Conservation (phyloP, 257 asterid genomes). For the Ophiorrhiza pumila region DNA sequence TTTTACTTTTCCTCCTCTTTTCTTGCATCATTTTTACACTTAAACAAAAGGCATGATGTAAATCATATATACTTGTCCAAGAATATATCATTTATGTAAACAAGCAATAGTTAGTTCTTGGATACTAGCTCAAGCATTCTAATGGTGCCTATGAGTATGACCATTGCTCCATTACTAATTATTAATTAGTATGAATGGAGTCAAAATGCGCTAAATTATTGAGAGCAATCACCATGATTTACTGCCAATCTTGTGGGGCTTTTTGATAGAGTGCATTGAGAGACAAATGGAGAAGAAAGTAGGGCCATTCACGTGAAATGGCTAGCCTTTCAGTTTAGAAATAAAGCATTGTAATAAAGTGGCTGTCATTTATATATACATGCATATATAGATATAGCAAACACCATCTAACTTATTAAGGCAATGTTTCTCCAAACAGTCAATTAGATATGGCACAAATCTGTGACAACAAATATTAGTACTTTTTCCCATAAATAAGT, state of each 20-base stretch:
- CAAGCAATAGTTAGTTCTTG: background rate
- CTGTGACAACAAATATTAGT: background rate
- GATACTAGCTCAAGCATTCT: background rate
- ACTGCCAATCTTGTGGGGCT: constrained; percentile 40
- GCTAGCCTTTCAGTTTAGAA: constrained; percentile 32
- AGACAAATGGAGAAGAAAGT: constrained; percentile 41
- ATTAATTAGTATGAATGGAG: background rate
- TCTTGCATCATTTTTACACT: background rate
- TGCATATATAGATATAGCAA: too few relatives aligned
- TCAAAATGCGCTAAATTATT: constrained; percentile 21
- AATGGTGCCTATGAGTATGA: background rate
- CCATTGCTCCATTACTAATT: background rate
- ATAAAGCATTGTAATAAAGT: constrained; percentile 28
- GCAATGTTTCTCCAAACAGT: background rate
- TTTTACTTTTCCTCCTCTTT: background rate
- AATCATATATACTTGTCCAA: too few relatives aligned
- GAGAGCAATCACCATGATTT: constrained; percentile 34
- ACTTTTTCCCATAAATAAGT: background rate
- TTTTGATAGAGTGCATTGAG: constrained; percentile 22
- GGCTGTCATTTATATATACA: background rate
- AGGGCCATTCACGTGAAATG: constrained; percentile 59
- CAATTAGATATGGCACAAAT: background rate
- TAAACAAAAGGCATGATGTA: background rate
- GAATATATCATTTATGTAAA: too few relatives aligned
- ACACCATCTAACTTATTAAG: background rate